Evolutionary conservation across 2,329 filamentous ascomycete species (phyloP).

Genomic region (Biscogniauxia marginata): DNA sequence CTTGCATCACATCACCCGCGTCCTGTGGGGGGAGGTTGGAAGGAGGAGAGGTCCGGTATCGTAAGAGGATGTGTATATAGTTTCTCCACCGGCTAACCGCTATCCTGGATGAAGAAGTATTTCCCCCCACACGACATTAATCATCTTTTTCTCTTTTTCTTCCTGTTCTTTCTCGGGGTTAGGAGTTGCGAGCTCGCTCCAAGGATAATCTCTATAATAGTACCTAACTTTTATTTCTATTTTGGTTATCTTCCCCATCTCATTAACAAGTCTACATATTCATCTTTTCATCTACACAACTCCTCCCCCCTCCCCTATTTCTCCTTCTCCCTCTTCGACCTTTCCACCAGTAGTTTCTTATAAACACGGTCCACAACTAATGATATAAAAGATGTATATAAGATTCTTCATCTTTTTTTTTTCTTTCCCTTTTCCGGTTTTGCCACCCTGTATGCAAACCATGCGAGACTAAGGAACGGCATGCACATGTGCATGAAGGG

Average conservation of each 20-base stretch:
- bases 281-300: too few species aligned
- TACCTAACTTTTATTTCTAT: not conserved
- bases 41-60: not conserved
- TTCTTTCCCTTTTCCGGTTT: not conserved
- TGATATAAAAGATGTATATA: not conserved
- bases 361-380: too few species aligned
- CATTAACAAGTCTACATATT: too few species aligned
- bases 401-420: not conserved
- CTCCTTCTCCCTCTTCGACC: not conserved
- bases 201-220: not conserved
- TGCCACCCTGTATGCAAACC: not conserved
- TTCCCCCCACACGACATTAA: not conserved
- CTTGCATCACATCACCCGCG: not conserved
- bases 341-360: not conserved
- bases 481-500: not conserved
- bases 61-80: not conserved
- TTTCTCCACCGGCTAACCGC: not conserved
- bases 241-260: too few species aligned
- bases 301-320: not conserved
- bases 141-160: not conserved
- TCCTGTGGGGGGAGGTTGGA: not conserved
- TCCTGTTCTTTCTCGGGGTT: not conserved
- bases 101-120: not conserved
- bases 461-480: not conserved
- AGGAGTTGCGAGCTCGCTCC: not conserved